Percentiles rank a stretch among this genome's conserved stretches.
Evolutionary conservation across 805 yeast species (phyloP).

Genomic region (Wickerhamomyces ciferrii): DNA sequence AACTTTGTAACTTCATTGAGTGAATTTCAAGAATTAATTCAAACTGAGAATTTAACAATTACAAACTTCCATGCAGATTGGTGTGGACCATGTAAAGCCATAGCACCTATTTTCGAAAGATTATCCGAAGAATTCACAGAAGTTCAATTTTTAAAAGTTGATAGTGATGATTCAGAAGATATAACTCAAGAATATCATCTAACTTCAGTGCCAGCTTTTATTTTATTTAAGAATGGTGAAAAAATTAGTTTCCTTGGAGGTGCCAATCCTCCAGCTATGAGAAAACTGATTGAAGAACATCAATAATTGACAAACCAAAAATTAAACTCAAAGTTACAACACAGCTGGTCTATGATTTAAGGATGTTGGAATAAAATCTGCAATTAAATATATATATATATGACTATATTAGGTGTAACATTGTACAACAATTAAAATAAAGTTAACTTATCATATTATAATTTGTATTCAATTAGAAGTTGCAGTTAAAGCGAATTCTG

Average conservation of each 20-base stretch:
- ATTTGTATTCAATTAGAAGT: too few species aligned
- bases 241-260: constrained; percentile 56
- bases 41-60: constrained; percentile 37
- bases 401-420: too few species aligned
- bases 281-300: constrained; percentile 24
- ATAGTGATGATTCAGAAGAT: constrained; percentile 59
- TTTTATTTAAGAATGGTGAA: constrained; percentile 56
- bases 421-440: too few species aligned
- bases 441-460: too few species aligned
- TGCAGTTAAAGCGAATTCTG: too few species aligned
- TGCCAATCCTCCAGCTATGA: constrained; percentile 39
- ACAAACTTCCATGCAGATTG: constrained; percentile 68
- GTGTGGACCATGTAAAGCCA: constrained; percentile 77
- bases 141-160: constrained; percentile 63
- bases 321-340: too few species aligned
- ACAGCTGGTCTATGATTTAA: too few species aligned
- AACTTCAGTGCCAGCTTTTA: constrained; percentile 73
- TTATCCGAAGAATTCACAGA: constrained; percentile 32
- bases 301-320: too few species aligned
- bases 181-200: constrained; percentile 57
- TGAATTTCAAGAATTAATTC: constrained; percentile 31
- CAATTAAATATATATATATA: too few species aligned
- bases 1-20: too few species aligned
- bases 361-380: too few species aligned
- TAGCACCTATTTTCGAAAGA: constrained; percentile 50